Evolutionary conservation across 805 yeast genomes (phyloP), one percentile per base, ranked within the genome.

Genomic region (Jamesozyma jinghongensis): DNA sequence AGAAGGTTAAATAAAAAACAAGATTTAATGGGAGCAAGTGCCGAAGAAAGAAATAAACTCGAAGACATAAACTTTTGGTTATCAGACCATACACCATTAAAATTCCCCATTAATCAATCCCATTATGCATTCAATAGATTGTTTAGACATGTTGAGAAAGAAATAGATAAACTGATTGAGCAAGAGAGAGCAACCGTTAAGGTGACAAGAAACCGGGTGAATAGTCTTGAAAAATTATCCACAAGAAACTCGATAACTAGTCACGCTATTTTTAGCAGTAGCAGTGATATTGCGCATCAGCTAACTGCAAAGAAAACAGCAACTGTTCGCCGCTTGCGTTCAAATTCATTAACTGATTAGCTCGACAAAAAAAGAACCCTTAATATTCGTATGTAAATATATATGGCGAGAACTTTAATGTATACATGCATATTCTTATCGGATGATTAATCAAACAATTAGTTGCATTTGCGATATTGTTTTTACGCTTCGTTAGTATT

Each of bases 91-190:
- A 78, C 87, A 1, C 95, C 95, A 0, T 62, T 85, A 32, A 67
- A 81, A 34, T 74, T 71, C 41, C 92, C 92, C 0, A 63, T 81
- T 30, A 72, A 71, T 48, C 87, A 85, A 54, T 77, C 87, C 0
- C 74, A 76, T 42, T 83, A 74, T 51, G 71, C 83, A 28, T 56
- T 72, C 25, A 56, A 67, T 40, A 58, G 70, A 40, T 36, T 65
- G 5, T 58, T 59, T 49, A 48, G 40, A 14, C 54, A 49, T 29
- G 40, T 62, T 4, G 63, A 52, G 18, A 33, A 37, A 17, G 30
- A 49, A 1, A 22, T 54, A 2, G 41, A 40, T 3, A 30, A 39
- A 12, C 28, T 45, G 4, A 35, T 42, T 1, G 38, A 34, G 14
- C 40, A 40, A 12, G 38, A 37, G 11, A 26, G 32, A 10, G 20